Evolutionary conservation across 768 basidiomycete species (phyloP).

Genomic region (Lactarius indigo): DNA sequence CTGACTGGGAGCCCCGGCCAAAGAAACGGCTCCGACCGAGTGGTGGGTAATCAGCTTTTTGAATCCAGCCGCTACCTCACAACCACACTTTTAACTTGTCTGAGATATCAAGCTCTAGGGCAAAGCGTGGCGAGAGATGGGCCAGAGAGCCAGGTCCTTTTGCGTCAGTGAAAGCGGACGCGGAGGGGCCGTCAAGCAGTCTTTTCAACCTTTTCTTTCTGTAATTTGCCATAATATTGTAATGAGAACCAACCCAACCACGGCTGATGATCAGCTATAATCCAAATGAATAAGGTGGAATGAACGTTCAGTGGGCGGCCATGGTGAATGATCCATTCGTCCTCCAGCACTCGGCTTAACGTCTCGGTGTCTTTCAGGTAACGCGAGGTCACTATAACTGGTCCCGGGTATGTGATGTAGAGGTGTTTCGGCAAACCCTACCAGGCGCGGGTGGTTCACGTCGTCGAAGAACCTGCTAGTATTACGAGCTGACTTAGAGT

Average conservation of each 20-base stretch:
- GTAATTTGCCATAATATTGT: not conserved
- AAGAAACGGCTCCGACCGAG: not conserved
- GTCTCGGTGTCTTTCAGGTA: not conserved
- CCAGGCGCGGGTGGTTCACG: no score
- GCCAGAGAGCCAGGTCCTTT: not conserved
- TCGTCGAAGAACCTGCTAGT: no score
- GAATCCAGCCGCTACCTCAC: not conserved
- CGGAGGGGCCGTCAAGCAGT: not conserved
- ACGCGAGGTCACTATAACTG: no score
- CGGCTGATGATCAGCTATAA: not conserved
- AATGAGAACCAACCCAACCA: not conserved
- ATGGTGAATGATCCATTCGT: not conserved
- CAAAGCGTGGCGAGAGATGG: not conserved
- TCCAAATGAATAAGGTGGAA: not conserved
- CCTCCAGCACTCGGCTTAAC: not conserved
- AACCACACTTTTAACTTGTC: not conserved
- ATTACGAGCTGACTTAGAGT: no score
- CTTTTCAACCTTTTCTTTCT: not conserved
- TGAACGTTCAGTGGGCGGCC: constrained; percentile 9
- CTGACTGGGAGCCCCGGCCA: not conserved
- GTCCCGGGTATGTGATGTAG: no score
- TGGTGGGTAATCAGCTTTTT: not conserved
- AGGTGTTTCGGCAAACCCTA: no score
- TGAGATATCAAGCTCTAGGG: not conserved
- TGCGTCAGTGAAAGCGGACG: no score